A percentile compares a stretch with the other conserved stretches of the same genome.
Conservation (phyloP, 2,329 filamentous ascomycete species). For the Botrytis hyacinthi region DNA sequence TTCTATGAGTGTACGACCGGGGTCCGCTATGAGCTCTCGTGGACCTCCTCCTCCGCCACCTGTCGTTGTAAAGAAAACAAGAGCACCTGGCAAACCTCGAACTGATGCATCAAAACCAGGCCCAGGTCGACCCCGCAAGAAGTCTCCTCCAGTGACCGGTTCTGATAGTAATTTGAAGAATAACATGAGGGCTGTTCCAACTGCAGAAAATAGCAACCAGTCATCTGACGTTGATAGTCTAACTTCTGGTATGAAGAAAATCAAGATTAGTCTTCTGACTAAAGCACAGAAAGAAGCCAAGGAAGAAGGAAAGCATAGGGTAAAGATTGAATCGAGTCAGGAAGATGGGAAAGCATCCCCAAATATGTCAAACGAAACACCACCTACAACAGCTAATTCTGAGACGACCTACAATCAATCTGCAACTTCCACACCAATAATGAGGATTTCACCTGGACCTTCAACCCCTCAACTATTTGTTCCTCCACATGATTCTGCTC, state of each 20-base stretch:
- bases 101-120: constrained; percentile 40
- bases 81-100: constrained; percentile 47
- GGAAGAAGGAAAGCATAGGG: constrained; percentile 36
- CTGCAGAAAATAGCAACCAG: constrained; percentile 18
- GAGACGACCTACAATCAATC: not conserved
- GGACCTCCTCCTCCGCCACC: constrained; percentile 39
- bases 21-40: constrained; percentile 45
- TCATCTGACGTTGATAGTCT: constrained; percentile 51
- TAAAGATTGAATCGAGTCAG: constrained; percentile 3
- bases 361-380: constrained; percentile 17
- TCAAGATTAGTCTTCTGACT: constrained; percentile 58
- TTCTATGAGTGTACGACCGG: constrained; percentile 45
- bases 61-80: constrained; percentile 58
- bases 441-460: constrained; percentile 22
- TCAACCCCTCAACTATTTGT: constrained; percentile 26
- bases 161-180: not conserved
- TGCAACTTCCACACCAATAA: constrained; percentile 6
- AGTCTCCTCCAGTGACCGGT: constrained; percentile 33
- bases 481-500: constrained; percentile 22
- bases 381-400: not conserved
- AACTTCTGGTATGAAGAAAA: constrained; percentile 58
- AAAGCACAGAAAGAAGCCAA: constrained; percentile 57
- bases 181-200: constrained; percentile 8
- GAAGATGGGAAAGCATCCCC: constrained; percentile 23
- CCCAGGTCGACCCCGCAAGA: constrained; percentile 31